phyloP scores from a whole-genome alignment of 2,329 filamentous ascomycete species.

The Alternaria atra region DNA sequence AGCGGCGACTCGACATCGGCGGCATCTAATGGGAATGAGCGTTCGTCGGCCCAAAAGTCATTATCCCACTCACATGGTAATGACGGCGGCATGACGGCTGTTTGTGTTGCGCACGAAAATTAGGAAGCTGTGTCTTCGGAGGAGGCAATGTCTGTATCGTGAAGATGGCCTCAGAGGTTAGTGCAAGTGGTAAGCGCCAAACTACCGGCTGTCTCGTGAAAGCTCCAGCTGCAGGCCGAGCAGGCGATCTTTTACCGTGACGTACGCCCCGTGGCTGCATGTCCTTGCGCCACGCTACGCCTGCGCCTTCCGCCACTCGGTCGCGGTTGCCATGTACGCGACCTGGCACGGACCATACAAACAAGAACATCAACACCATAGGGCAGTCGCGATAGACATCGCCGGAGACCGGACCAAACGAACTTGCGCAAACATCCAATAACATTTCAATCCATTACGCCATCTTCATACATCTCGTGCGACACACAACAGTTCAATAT shows the following conservation, averaged over 20 bases:
- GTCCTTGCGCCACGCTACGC: slow-evolving; percentile 11
- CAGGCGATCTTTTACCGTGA: slow-evolving; percentile 36
- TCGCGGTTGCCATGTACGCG: slow-evolving; percentile 42
- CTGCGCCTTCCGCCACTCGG: slow-evolving; percentile 23
- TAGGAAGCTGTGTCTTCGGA: not conserved
- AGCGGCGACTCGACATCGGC: slow-evolving; percentile 97
- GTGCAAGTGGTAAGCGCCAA: slow-evolving; percentile 7
- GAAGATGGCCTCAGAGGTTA: not conserved
- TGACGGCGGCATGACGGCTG: slow-evolving; percentile 44
- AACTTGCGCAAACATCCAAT: not conserved
- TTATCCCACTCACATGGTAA: slow-evolving; percentile 45
- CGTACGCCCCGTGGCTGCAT: slow-evolving; percentile 43
- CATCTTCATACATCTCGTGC: slow-evolving; percentile 1
- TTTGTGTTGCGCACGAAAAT: slow-evolving; percentile 8
- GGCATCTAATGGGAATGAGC: slow-evolving; percentile 72
- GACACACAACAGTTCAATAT: slow-evolving; percentile 64
- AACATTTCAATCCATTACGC: not conserved
- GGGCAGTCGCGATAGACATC: slow-evolving; percentile 24
- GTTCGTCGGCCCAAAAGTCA: slow-evolving; percentile 17
- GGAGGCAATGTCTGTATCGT: not conserved
- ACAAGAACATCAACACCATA: slow-evolving; percentile 46
- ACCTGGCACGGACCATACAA: slow-evolving; percentile 37
- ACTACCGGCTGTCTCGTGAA: slow-evolving; percentile 29
- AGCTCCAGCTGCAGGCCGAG: slow-evolving; percentile 20
- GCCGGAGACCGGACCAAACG: not conserved